Evolutionary conservation across 352 stramenopile species (phyloP), one percentile per base, ranked within the genome.

Genomic region (Pythium scleroteichum): DNA sequence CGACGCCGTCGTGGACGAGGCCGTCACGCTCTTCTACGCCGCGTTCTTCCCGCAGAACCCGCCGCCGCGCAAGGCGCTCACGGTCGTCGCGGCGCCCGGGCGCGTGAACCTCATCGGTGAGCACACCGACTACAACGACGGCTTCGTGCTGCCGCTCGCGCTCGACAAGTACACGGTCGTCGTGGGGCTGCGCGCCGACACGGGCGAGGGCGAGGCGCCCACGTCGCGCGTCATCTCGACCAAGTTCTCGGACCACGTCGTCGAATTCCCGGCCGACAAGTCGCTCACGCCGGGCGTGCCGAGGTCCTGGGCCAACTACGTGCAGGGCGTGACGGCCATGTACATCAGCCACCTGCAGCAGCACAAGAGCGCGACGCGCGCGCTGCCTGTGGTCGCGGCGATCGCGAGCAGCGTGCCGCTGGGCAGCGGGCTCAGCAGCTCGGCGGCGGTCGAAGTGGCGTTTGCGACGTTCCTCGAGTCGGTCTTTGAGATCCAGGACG

Each of bases 101-200:
- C 86, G 95, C 46, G 95, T 98, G n/a, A 98, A 98, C 77, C 81
- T 98, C 53, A 98, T 99, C 41, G 86, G 83, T 41, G 94, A 98
- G 71, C 94, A 99, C 75, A 98, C 93, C 3, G 94, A 98, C 73
- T 98, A 98, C 77, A 98, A 97, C 53, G 92, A 97, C 59, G 93
- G 95, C 29, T 98, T 97, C 72, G 95, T 98, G 40, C 83, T 98
- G 49, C 96, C 96, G n/a, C 75, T 98, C 45, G 95, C 92, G 38
- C 73, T 96, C 39, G 81, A 96, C 53, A 94, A 97, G 65, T 89
- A 78, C 63, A 98, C 95, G 8, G 75, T 87, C 5, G 71, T 98
- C 33, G 88, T 95, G 50, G 89, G 82, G 48, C 59, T 84, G 58
- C 58, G 58, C 48, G 51, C 51, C 38, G 51, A 35, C 4, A 64